Evolutionary conservation across 192 early-diverging fungal genomes (phyloP), one percentile per base, ranked within the genome.

Genomic region (Gryganskiella cystojenkinii): DNA sequence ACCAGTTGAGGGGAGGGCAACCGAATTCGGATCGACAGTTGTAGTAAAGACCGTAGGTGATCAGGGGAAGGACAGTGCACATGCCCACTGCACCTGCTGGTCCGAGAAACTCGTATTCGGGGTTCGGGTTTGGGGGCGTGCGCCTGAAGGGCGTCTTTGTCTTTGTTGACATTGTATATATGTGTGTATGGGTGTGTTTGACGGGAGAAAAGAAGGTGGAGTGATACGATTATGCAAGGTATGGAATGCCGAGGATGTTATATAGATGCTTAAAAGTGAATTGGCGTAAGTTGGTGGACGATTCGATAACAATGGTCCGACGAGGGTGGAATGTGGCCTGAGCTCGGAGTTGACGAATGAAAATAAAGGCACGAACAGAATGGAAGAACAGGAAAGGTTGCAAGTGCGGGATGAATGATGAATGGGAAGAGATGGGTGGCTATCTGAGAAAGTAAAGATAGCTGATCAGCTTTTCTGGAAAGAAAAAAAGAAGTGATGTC

Each of bases 51-150:
- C 80, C 55, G 83, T 80, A 66, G 6, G 84, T 70, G 9, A 88
- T 60, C 22, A 73, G 11, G 10, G 87, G 85, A 28, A 86, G 71
- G 13, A 64, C 64, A 5, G 72, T 61, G 44, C 91, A 80, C 71
- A 93, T 87, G 24, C 79, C 76, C 24, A 86, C 58, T 3, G 92
- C 81, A 27, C 90, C 90, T 31, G 85, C 76, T 2, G 87, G 87
- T 14, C 91, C 92, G 20, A 93, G 79, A 69, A 98, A 98, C 76
- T 97, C 96, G 73, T 91, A 95, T 61, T 86, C 82, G 10, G 85
- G 95, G 88, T 67, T 82, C 79, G 37, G 89, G 90, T 70, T 95
- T 87, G 66, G 91, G 70, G 70, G 56, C 4, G 67, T 79, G 33
- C 56, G 56, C 55, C 49, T 70, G 20, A 17, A 46, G n/a, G 49